These are phyloP conservation scores for Pseudogymnoascus sp. DNA, from an alignment of 2,329 filamentous ascomycete species.

Conservation along the genomic window DNA sequence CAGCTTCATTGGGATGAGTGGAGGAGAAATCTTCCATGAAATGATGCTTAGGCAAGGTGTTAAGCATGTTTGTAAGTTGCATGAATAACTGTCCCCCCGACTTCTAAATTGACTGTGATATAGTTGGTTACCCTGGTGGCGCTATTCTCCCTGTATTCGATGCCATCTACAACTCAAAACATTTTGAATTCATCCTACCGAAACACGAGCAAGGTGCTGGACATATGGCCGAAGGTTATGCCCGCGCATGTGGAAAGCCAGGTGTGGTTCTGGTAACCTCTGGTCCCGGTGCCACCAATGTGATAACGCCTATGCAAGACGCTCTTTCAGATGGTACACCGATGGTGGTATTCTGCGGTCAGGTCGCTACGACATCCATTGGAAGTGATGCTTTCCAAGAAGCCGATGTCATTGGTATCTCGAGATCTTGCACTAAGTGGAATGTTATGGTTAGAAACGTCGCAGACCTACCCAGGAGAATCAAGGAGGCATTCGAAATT, in stretches of 20 bases:
- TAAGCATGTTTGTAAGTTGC: slow-evolving; percentile 77
- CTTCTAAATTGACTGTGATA: not conserved
- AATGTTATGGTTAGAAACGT: slow-evolving; percentile 97
- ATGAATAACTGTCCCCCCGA: not conserved
- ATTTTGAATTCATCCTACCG: slow-evolving; percentile 93
- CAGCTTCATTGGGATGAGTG: slow-evolving; percentile 87
- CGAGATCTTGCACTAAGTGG: slow-evolving; percentile 94
- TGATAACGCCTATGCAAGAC: slow-evolving; percentile 93
- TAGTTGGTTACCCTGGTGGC: slow-evolving; percentile 84
- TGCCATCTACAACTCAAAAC: slow-evolving; percentile 94
- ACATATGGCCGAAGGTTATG: slow-evolving; percentile 98
- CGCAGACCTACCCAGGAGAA: slow-evolving; percentile 82
- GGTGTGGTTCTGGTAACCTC: slow-evolving; percentile 96
- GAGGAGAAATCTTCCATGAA: slow-evolving; percentile 96
- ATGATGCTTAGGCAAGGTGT: slow-evolving; percentile 95
- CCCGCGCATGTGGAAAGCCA: slow-evolving; percentile 83
- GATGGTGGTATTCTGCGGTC: slow-evolving; percentile 90
- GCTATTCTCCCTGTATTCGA: slow-evolving; percentile 97
- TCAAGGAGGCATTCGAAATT: slow-evolving; percentile 98
- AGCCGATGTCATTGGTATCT: slow-evolving; percentile 89
- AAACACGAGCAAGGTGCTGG: slow-evolving; percentile 96
- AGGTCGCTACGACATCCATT: slow-evolving; percentile 83
- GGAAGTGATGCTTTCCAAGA: slow-evolving; percentile 97
- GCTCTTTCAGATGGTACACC: slow-evolving; percentile 92
- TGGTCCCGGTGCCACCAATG: slow-evolving; percentile 91